A percentile compares a stretch with the other conserved stretches of the same genome.
Conservation (phyloP, 2,329 filamentous ascomycete genomes). For the Hypomyces perniciosus region DNA sequence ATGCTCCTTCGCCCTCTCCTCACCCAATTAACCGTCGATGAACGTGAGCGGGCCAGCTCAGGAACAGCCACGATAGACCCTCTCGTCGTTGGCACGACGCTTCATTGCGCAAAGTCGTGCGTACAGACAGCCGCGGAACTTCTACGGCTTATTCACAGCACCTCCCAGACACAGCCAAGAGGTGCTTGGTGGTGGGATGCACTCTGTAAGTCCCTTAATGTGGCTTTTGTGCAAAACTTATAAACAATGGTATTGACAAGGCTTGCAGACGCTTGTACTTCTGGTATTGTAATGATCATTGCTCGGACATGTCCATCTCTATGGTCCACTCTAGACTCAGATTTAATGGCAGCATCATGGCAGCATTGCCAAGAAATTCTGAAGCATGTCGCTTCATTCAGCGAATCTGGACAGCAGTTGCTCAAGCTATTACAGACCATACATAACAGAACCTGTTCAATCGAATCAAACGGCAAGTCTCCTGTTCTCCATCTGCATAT, state of each 20-base stretch:
- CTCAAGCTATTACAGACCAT: constrained; percentile 7
- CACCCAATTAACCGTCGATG: constrained; percentile 19
- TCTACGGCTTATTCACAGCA: constrained; percentile 24
- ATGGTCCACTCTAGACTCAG: neutral
- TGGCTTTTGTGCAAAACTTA: neutral
- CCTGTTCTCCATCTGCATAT: neutral
- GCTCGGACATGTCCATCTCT: constrained; percentile 8
- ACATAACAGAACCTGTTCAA: constrained; percentile 1
- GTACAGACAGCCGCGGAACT: constrained; percentile 26
- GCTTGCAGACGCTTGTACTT: constrained; percentile 15
- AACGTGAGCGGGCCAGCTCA: neutral
- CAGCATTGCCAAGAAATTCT: constrained; percentile 12
- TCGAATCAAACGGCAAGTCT: neutral
- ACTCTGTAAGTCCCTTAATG: constrained; percentile 27
- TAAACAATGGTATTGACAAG: neutral
- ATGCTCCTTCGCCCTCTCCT: constrained; percentile 17
- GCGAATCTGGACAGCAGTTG: constrained; percentile 1
- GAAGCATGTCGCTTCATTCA: neutral
- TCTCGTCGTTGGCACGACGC: constrained; percentile 2
- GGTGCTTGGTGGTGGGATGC: constrained; percentile 35
- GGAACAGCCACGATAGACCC: constrained; percentile 6
- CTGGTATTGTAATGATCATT: constrained; percentile 16
- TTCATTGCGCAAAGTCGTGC: constrained; percentile 26
- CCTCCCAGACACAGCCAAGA: constrained; percentile 20
- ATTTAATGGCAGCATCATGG: constrained; percentile 5